These are phyloP conservation scores for Fusarium nurragi DNA, from an alignment of 2,329 filamentous ascomycete species.

Conservation along the genomic window DNA sequence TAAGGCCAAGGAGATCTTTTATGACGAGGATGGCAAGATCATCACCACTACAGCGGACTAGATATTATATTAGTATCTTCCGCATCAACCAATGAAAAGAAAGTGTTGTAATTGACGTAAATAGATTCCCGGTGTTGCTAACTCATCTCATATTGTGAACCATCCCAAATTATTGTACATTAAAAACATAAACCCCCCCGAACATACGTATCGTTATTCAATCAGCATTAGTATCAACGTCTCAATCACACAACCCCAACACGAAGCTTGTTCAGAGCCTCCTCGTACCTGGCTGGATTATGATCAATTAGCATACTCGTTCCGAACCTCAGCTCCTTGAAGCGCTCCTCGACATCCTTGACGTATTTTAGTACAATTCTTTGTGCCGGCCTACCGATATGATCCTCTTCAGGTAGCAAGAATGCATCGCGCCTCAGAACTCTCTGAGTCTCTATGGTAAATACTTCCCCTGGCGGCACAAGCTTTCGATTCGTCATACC, in stretches of 20 bases:
- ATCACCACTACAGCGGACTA: constrained; percentile 49
- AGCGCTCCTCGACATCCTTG: constrained; percentile 73
- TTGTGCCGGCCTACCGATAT: constrained; percentile 72
- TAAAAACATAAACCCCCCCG: not conserved
- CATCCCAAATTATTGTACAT: constrained; percentile 2
- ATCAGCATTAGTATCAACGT: not conserved
- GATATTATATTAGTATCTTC: not conserved
- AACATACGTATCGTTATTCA: constrained; percentile 9
- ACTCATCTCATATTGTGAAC: not conserved
- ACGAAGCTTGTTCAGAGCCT: constrained; percentile 69
- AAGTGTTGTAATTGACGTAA: not conserved
- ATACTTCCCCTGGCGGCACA: constrained; percentile 79
- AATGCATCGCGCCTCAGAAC: constrained; percentile 76
- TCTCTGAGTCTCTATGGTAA: constrained; percentile 73
- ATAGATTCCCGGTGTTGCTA: not conserved
- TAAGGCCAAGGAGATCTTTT: constrained; percentile 79
- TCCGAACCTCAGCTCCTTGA: constrained; percentile 76
- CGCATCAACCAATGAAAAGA: not conserved
- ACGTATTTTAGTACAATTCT: constrained; percentile 76
- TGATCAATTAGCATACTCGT: constrained; percentile 80
- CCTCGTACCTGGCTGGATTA: constrained; percentile 78
- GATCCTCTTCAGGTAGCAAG: constrained; percentile 55
- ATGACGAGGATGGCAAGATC: constrained; percentile 73
- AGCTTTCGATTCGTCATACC: constrained; percentile 76
- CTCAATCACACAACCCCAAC: constrained; percentile 54